phyloP scores from a whole-genome alignment of 2,329 filamentous ascomycete genomes.

The Emericellopsis cladophorae region DNA sequence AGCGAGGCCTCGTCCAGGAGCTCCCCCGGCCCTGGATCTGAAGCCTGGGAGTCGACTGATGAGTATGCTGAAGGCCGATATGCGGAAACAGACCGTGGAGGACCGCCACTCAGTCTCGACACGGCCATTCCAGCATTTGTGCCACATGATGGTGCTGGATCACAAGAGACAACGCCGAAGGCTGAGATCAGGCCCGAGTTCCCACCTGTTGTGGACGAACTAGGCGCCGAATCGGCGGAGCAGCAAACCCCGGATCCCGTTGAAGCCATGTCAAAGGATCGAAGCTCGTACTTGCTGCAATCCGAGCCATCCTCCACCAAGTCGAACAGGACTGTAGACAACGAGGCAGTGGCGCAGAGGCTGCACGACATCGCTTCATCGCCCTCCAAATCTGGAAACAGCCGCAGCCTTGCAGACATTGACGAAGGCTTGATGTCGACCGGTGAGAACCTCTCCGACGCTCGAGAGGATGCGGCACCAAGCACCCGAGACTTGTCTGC shows the following conservation, averaged over 20 bases:
- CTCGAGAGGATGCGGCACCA: slow-evolving; percentile 3
- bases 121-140: slow-evolving; percentile 19
- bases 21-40: slow-evolving; percentile 10
- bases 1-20: slow-evolving; percentile 21
- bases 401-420: slow-evolving; percentile 7
- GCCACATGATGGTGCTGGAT: slow-evolving; percentile 37
- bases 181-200: slow-evolving; percentile 29
- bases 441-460: slow-evolving; percentile 23
- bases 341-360: slow-evolving; percentile 8
- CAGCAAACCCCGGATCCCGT: slow-evolving; percentile 18
- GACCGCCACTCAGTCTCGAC: slow-evolving; percentile 22
- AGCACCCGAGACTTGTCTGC: not conserved
- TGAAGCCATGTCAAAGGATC: slow-evolving; percentile 27
- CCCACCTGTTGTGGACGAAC: slow-evolving; percentile 4
- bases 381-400: slow-evolving; percentile 8
- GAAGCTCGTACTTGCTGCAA: slow-evolving; percentile 27
- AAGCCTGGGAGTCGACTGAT: slow-evolving; percentile 11
- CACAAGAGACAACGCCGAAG: slow-evolving; percentile 57
- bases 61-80: slow-evolving; percentile 8
- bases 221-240: not conserved
- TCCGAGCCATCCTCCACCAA: slow-evolving; percentile 22
- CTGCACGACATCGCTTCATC: slow-evolving; percentile 9
- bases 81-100: not conserved
- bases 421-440: slow-evolving; percentile 18
- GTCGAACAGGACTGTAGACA: slow-evolving; percentile 12